Percentiles rank a stretch among this genome's conserved stretches.
Conservation (phyloP, 139 green algal genomes). For the Chlamydomonas sp. region DNA sequence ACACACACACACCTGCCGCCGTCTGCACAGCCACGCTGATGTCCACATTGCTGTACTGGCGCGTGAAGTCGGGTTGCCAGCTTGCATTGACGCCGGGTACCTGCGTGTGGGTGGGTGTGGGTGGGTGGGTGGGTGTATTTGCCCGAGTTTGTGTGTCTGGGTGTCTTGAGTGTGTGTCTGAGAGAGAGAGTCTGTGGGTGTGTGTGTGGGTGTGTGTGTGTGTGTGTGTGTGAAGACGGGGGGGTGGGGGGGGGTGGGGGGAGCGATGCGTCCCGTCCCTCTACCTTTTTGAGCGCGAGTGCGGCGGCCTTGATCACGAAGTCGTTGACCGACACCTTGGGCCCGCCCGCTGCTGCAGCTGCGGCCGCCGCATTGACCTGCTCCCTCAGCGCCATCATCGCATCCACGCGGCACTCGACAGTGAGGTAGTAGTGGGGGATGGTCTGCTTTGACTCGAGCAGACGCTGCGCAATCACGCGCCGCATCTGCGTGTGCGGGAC, state of each 20-base stretch:
- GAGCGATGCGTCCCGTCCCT: not conserved
- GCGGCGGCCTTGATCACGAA: conserved; percentile 92
- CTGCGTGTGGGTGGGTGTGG: not conserved
- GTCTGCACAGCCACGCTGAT: conserved; percentile 80
- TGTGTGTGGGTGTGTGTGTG: too few relatives aligned
- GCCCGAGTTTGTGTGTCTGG: not conserved
- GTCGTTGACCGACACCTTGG: conserved; percentile 94
- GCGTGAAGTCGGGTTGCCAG: conserved; percentile 83
- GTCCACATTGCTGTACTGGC: conserved; percentile 72
- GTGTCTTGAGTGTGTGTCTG: conserved; percentile 7
- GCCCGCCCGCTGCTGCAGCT: conserved; percentile 19
- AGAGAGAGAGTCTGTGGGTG: too few relatives aligned
- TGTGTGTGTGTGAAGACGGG: too few relatives aligned
- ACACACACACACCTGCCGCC: too few relatives aligned
- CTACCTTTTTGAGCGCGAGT: conserved; percentile 70
- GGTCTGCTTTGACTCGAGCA: conserved; percentile 90
- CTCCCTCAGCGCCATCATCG: conserved; percentile 47
- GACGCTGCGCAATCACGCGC: conserved; percentile 74
- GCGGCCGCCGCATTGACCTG: too few relatives aligned
- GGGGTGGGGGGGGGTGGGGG: too few relatives aligned
- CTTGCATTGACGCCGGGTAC: conserved; percentile 60
- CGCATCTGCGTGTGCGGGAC: conserved; percentile 70
- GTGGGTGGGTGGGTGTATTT: not conserved
- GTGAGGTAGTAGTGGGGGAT: conserved; percentile 98
- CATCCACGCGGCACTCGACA: conserved; percentile 59